Percentiles rank a stretch among this genome's conserved stretches.
Conservation (phyloP, 495 filamentous ascomycete genomes). For the Corynascus novoguineensis region DNA sequence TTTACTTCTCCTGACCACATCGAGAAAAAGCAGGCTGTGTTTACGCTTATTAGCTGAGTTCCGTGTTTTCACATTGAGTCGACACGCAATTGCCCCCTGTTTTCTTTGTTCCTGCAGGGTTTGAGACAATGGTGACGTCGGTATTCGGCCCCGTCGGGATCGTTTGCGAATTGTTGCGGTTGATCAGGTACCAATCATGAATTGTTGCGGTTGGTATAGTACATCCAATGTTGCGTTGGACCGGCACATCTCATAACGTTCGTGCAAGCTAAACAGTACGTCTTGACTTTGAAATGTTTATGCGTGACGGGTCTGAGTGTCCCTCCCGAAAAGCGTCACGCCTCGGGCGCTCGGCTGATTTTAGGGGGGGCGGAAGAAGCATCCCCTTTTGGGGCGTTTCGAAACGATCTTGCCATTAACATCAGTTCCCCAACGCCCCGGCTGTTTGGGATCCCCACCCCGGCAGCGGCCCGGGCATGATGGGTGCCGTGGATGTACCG, state of each 20-base stretch:
- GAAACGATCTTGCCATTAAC: conserved; percentile 2
- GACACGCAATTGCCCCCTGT: too few relatives aligned
- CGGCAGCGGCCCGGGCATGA: not conserved
- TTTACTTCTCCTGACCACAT: too few relatives aligned
- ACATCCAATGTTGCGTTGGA: too few relatives aligned
- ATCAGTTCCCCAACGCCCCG: conserved; percentile 2
- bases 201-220: too few relatives aligned
- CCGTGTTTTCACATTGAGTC: too few relatives aligned
- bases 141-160: too few relatives aligned
- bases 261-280: not conserved
- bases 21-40: too few relatives aligned
- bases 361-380: conserved; percentile 18
- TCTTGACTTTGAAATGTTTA: not conserved
- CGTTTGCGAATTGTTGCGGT: too few relatives aligned
- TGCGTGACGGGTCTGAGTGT: not conserved
- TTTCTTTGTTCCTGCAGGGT: too few relatives aligned
- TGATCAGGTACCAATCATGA: too few relatives aligned
- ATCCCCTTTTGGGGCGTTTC: conserved; percentile 6
- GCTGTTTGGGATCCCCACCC: conserved; percentile 3
- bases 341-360: conserved; percentile 10
- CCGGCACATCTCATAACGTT: not conserved
- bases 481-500: not conserved
- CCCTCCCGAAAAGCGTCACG: not conserved
- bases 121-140: too few relatives aligned
- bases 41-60: too few relatives aligned